These are phyloP conservation scores for Platanthera zijinensis DNA, from an alignment of 106 monocot species.

Conservation along the genomic window DNA sequence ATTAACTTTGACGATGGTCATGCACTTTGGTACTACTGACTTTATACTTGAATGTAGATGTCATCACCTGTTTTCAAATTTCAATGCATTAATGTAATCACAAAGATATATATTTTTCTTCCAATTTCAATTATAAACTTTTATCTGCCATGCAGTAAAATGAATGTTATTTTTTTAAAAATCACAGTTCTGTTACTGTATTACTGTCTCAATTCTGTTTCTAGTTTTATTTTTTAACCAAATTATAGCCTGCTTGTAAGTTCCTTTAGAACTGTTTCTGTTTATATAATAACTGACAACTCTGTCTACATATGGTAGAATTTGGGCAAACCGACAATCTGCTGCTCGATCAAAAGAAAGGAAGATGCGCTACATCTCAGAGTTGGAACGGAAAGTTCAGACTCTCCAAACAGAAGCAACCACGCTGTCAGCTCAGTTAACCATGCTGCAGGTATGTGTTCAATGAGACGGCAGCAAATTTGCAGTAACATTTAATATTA, in stretches of 20 bases:
- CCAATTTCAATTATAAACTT: not conserved
- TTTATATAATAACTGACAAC: not conserved
- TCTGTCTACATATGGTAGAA: slow-evolving; percentile 30
- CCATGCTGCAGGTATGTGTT: slow-evolving; percentile 64
- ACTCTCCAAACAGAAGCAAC: slow-evolving; percentile 81
- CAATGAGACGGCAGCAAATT: not conserved
- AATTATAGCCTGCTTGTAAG: not conserved
- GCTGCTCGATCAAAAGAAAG: slow-evolving; percentile 96
- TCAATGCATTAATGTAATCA: not conserved
- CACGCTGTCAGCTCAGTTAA: slow-evolving; percentile 69
- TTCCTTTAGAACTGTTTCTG: not conserved
- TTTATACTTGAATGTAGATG: not conserved
- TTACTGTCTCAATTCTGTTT: not conserved
- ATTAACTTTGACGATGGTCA: not conserved
- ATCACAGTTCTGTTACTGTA: not conserved
- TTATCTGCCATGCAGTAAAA: not conserved
- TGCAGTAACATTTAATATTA: not conserved
- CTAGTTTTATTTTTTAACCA: not conserved
- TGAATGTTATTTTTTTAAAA: not conserved
- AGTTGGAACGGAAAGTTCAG: slow-evolving; percentile 76
- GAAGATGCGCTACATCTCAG: slow-evolving; percentile 86
- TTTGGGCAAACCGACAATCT: slow-evolving; percentile 94
- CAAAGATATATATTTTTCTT: not conserved
- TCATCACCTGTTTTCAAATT: not conserved
- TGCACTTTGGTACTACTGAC: not conserved